Evolutionary conservation across 805 yeast species (phyloP).

Genomic region (Hanseniaspora lindneri): DNA sequence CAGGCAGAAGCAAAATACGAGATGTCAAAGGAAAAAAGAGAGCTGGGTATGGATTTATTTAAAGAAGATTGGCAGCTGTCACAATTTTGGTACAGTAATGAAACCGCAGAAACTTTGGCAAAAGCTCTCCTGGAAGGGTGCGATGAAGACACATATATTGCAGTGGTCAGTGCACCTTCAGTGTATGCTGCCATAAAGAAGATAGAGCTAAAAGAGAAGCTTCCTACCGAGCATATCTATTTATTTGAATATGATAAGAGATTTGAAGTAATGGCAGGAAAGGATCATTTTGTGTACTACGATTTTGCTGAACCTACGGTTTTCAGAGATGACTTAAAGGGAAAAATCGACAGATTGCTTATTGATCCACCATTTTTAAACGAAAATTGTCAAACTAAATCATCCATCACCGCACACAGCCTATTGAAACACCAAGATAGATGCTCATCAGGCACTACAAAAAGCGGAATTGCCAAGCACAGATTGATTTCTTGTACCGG

Average conservation of each 20-base stretch:
- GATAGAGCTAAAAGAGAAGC: slow-evolving; percentile 33
- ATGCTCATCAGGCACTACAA: slow-evolving; percentile 25
- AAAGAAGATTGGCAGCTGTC: slow-evolving; percentile 91
- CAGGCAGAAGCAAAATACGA: slow-evolving; percentile 43
- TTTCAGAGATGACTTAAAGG: slow-evolving; percentile 44
- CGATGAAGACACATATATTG: slow-evolving; percentile 54
- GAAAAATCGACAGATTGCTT: slow-evolving; percentile 57
- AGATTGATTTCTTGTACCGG: slow-evolving; percentile 74
- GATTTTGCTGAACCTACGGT: slow-evolving; percentile 63
- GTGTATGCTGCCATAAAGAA: slow-evolving; percentile 72
- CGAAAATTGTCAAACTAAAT: slow-evolving; percentile 67
- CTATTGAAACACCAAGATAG: slow-evolving; percentile 36
- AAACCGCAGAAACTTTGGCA: slow-evolving; percentile 58
- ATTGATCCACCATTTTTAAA: slow-evolving; percentile 86
- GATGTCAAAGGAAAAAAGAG: slow-evolving; percentile 23
- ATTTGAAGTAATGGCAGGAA: slow-evolving; percentile 61
- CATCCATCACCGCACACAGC: slow-evolving; percentile 50
- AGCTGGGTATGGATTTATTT: slow-evolving; percentile 56
- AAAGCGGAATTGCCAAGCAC: slow-evolving; percentile 33
- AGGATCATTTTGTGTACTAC: slow-evolving; percentile 53
- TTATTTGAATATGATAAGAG: slow-evolving; percentile 70
- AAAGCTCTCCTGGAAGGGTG: slow-evolving; percentile 68
- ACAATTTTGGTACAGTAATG: slow-evolving; percentile 79
- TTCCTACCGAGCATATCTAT: slow-evolving; percentile 62
- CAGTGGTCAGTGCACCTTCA: slow-evolving; percentile 80